These are phyloP conservation scores for Globisporangium mamillatum DNA, from an alignment of 352 stramenopile species.

Conservation along the genomic window DNA sequence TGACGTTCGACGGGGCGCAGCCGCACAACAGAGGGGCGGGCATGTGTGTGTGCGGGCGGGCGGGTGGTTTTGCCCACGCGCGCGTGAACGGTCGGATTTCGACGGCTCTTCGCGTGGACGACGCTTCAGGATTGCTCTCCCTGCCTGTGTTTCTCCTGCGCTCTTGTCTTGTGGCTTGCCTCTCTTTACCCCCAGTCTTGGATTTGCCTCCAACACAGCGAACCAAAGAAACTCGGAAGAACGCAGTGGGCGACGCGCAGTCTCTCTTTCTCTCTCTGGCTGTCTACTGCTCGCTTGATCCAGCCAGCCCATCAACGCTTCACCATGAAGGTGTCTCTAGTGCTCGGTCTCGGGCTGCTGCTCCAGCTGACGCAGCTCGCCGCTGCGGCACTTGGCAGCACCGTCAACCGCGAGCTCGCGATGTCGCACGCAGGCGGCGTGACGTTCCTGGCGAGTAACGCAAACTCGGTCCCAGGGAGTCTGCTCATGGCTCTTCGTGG, in stretches of 20 bases:
- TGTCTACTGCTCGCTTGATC: background rate
- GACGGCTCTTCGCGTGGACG: background rate
- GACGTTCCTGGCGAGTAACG: conserved; percentile 22
- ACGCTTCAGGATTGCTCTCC: background rate
- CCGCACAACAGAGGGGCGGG: too few relatives aligned
- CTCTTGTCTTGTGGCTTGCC: background rate
- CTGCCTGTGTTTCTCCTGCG: background rate
- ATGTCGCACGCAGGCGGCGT: conserved; percentile 14
- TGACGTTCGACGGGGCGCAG: too few relatives aligned
- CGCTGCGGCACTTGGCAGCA: background rate
- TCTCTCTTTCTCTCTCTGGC: background rate
- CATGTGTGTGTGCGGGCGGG: background rate
- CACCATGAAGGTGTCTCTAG: conserved; percentile 16
- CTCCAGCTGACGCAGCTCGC: conserved; percentile 11
- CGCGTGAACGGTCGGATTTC: background rate
- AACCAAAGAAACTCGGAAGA: background rate
- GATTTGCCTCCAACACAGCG: conserved; percentile 8
- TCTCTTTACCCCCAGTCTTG: background rate
- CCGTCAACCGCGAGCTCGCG: conserved; percentile 20
- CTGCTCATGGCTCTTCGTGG: conserved; percentile 9
- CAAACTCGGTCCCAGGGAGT: conserved; percentile 7
- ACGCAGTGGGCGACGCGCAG: too few relatives aligned
- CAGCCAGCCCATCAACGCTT: background rate
- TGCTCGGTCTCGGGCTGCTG: conserved; percentile 11
- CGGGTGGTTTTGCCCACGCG: background rate